phyloP scores from a whole-genome alignment of 163 green algal genomes.

The Scenedesmus sp. region DNA sequence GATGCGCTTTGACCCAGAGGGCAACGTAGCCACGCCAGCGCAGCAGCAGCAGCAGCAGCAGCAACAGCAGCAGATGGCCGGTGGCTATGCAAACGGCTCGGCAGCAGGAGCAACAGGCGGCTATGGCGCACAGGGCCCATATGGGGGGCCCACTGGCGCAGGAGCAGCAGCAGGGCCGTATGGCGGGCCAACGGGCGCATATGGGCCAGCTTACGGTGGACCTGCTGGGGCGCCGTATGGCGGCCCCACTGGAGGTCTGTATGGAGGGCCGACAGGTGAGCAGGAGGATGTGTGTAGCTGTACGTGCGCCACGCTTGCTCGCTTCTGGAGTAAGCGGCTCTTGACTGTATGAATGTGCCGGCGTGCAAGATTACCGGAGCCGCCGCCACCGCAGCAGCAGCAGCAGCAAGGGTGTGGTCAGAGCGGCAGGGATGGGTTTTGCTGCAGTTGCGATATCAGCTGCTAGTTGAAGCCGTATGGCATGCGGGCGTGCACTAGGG shows the following conservation, averaged over 20 bases:
- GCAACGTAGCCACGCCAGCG: slow-evolving; percentile 30
- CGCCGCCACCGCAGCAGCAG: not conserved
- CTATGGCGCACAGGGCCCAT: not conserved
- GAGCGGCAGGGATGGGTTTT: not conserved
- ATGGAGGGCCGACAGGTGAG: not conserved
- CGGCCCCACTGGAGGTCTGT: not conserved
- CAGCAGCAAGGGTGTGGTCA: not conserved
- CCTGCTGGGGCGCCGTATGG: not conserved
- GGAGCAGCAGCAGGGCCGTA: slow-evolving; percentile 1
- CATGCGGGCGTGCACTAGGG: not conserved
- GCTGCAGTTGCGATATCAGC: not conserved
- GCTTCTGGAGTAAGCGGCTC: too few relatives aligned
- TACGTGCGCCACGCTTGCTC: too few relatives aligned
- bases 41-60: slow-evolving; percentile 37
- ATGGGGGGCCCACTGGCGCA: slow-evolving; percentile 5
- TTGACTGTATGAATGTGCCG: too few relatives aligned
- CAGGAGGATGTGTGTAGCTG: too few relatives aligned
- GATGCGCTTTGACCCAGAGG: slow-evolving; percentile 76
- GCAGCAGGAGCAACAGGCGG: not conserved
- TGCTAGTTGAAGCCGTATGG: not conserved
- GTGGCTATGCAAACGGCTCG: slow-evolving; percentile 9
- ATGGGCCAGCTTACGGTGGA: slow-evolving; percentile 19
- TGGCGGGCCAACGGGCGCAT: slow-evolving; percentile 10
- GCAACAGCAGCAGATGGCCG: slow-evolving; percentile 26
- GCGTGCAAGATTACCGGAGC: not conserved